A percentile compares a stretch with the other conserved stretches of the same genome.
Conservation (phyloP, 345 rosid species). For the Erysimum cheiranthoides region DNA sequence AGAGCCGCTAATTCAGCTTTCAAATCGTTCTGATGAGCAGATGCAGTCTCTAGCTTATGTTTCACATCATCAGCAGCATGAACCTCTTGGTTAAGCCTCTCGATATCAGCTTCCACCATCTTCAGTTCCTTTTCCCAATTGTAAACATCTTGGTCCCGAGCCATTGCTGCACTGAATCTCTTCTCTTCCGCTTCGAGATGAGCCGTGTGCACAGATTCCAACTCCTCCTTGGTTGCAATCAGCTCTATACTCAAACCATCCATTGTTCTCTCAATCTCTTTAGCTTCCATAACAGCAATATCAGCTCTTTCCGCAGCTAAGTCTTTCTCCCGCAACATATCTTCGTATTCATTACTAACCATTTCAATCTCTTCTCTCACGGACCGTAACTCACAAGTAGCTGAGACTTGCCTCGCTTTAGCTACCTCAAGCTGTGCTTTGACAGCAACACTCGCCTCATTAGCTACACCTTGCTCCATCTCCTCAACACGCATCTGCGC, state of each 20-base stretch:
- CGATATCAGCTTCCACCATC: conserved; percentile 86
- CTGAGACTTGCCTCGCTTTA: conserved; percentile 71
- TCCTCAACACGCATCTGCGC: conserved; percentile 89
- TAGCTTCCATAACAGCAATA: conserved; percentile 67
- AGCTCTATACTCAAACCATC: conserved; percentile 90
- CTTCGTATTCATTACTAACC: conserved; percentile 60
- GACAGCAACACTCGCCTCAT: conserved; percentile 88
- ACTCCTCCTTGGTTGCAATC: conserved; percentile 77
- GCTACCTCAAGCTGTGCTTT: conserved; percentile 96
- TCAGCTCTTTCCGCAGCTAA: conserved; percentile 71
- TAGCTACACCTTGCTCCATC: conserved; percentile 86
- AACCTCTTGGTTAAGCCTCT: conserved; percentile 70
- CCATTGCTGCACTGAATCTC: conserved; percentile 81
- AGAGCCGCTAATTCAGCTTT: conserved; percentile 75
- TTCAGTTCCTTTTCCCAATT: conserved; percentile 88
- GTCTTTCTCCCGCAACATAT: conserved; percentile 65
- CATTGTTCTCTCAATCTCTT: conserved; percentile 78
- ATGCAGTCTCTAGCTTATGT: conserved; percentile 70
- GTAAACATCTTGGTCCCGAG: conserved; percentile 76
- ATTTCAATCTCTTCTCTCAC: conserved; percentile 75
- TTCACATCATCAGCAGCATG: conserved; percentile 70
- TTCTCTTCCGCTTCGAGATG: conserved; percentile 95
- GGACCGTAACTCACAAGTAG: conserved; percentile 65
- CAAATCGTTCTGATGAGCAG: conserved; percentile 69
- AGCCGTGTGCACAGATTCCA: conserved; percentile 86